Evolutionary conservation across 805 yeast genomes (phyloP).

Genomic region (Henningerozyma blattae): DNA sequence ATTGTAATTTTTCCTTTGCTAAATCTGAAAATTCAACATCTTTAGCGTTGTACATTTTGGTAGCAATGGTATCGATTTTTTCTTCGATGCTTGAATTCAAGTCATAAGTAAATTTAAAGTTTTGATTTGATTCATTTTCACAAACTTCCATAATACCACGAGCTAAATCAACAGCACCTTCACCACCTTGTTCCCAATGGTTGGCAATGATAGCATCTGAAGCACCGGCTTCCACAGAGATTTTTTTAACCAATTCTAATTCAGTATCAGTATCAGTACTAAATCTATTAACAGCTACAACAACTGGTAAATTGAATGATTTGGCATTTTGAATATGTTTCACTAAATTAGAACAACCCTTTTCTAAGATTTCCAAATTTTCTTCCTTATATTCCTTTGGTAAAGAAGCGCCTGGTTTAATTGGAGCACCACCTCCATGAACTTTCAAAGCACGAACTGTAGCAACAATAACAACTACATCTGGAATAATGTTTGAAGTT

Average conservation of each 20-base stretch:
- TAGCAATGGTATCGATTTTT: conserved; percentile 55
- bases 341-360: conserved; percentile 64
- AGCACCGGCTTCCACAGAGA: conserved; percentile 69
- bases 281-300: conserved; percentile 74
- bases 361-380: conserved; percentile 53
- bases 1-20: conserved; percentile 57
- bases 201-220: conserved; percentile 66
- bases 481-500: conserved; percentile 68
- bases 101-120: conserved; percentile 47
- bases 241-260: conserved; percentile 54
- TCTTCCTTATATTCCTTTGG: conserved; percentile 64
- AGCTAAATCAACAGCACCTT: conserved; percentile 67
- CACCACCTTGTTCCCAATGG: conserved; percentile 84
- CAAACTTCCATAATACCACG: conserved; percentile 55
- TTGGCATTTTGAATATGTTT: conserved; percentile 68
- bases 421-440: conserved; percentile 85
- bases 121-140: conserved; percentile 24
- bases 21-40: conserved; percentile 56
- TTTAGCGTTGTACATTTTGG: conserved; percentile 68
- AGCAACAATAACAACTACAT: conserved; percentile 70
- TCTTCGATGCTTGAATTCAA: conserved; percentile 47
- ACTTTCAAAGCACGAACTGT: conserved; percentile 76
- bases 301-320: conserved; percentile 64
- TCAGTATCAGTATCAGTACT: conserved; percentile 60
- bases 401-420: conserved; percentile 71